Conservation (phyloP, 2,329 filamentous ascomycete species). For the Shiraia sp. region DNA sequence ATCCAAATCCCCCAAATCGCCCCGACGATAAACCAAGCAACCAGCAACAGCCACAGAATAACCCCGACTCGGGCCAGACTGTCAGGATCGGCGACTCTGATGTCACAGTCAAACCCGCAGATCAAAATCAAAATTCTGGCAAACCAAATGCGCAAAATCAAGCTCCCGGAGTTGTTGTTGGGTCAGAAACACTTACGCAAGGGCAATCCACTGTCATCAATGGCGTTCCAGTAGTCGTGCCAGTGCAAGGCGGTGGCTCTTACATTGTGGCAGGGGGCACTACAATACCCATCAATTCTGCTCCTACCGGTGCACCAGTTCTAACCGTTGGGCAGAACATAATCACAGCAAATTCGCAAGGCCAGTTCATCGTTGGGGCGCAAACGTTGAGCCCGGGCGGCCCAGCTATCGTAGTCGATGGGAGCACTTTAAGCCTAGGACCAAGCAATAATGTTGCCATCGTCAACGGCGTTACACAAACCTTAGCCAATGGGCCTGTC, state of each 20-base stretch:
- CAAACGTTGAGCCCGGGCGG: conserved; percentile 42
- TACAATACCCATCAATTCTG: conserved; percentile 25
- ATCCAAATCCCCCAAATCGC: conserved; percentile 1
- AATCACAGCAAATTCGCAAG: conserved; percentile 37
- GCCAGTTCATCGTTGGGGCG: conserved; percentile 39
- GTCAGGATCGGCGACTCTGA: conserved; percentile 29
- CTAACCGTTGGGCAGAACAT: conserved; percentile 30
- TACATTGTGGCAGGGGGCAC: conserved; percentile 34
- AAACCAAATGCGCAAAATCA: conserved; percentile 12
- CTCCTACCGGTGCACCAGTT: conserved; percentile 20
- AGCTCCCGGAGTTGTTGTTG: conserved; percentile 25
- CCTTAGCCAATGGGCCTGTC: conserved; percentile 22
- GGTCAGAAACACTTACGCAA: conserved; percentile 29
- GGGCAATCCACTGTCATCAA: conserved; percentile 38
- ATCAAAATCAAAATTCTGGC: conserved; percentile 11
- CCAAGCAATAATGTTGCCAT: conserved; percentile 43
- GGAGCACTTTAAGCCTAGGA: conserved; percentile 39
- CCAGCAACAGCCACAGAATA: background rate
- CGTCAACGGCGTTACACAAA: conserved; percentile 39
- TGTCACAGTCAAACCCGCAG: conserved; percentile 18
- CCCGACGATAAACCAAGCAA: conserved; percentile 3
- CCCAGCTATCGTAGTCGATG: conserved; percentile 40
- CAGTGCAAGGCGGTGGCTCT: conserved; percentile 23
- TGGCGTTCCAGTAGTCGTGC: conserved; percentile 34
- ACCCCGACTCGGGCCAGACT: no score